A percentile compares a stretch with the other conserved stretches of the same genome.
Evolutionary conservation across 192 early-diverging fungal species (phyloP).

Genomic region (Podila clonocystis): DNA sequence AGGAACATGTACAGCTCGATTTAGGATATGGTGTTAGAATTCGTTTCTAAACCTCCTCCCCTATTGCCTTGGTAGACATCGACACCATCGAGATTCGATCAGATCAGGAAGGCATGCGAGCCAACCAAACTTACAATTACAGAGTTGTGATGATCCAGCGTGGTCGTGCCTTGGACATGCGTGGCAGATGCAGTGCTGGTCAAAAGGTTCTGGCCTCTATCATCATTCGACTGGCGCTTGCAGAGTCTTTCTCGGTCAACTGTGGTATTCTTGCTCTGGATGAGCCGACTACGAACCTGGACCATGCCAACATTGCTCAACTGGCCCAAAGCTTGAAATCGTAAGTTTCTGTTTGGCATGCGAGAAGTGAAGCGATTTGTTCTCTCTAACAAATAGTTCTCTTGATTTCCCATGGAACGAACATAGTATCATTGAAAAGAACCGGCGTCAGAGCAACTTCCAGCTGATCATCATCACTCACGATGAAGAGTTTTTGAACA

Average conservation of each 20-base stretch:
- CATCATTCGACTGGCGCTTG: constrained; percentile 95
- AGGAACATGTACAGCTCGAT: neutral
- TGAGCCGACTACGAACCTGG: constrained; percentile 98
- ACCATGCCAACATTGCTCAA: constrained; percentile 86
- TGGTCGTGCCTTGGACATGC: constrained; percentile 88
- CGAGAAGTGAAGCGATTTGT: neutral
- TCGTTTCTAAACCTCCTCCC: too few species aligned
- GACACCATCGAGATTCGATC: constrained; percentile 96
- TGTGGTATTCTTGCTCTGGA: constrained; percentile 96
- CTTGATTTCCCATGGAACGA: neutral
- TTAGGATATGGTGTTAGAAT: too few species aligned
- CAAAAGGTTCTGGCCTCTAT: constrained; percentile 97
- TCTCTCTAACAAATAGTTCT: neutral
- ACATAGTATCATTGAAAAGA: constrained; percentile 79
- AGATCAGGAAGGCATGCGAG: constrained; percentile 77
- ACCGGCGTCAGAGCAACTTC: constrained; percentile 88
- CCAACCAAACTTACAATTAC: constrained; percentile 74
- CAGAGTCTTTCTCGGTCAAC: constrained; percentile 92
- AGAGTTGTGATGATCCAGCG: constrained; percentile 94
- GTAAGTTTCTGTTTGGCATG: constrained; percentile 52
- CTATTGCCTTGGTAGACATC: constrained; percentile 73
- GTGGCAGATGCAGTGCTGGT: constrained; percentile 95
- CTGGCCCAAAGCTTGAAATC: constrained; percentile 81
- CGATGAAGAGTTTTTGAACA: constrained; percentile 94
- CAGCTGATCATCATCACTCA: constrained; percentile 98